Evolutionary conservation across 2,329 filamentous ascomycete species (phyloP), one percentile per base, ranked within the genome.

Genomic region (Alternaria alternata): DNA sequence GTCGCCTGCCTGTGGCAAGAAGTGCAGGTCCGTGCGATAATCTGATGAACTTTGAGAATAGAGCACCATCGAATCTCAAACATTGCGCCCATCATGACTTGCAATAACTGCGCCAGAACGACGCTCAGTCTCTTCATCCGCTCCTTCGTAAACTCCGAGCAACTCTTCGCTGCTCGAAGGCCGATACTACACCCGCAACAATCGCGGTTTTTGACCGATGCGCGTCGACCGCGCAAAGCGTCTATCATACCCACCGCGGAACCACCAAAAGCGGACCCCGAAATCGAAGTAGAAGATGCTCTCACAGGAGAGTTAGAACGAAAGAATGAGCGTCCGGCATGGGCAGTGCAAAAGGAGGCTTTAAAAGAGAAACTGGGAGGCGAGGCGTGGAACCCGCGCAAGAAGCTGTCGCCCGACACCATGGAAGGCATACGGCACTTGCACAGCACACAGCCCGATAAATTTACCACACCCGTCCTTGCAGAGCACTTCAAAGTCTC

Each of bases 361-460:
- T 79, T 96, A 36, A 86, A 89, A 69, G 79, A 87, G 62, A 99
- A 98, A 73, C 95, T 97, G 66, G 88, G 88, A 2, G 86, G 89
- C 7, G 88, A 80, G 39, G 81, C 89, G 9, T 99, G 94, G 94
- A 85, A 85, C 28, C 94, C 95, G 30, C 86, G 87, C 49, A 97
- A 96, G 79, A 89, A 89, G 59, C 85, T 99, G 9, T 98, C 95
- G 0, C 95, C 95, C 0, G 94, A 98, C 78, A 93, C 94, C 1
- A 83, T 97, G 32, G 89, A 91, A n/a, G 94, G 93, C 42, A 96
- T 99, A 68, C 89, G 93, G 42, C 89, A 91, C 20, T 83, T 99
- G 34, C 88, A 97, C 77, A 82, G 85, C 26, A 89, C 93, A 68
- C 90, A 93, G 64, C 93, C 94, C 0, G 85, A 90, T 3, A 84